Percentiles rank a stretch among this genome's conserved stretches.
Conservation (phyloP, 2,329 filamentous ascomycete species). For the Rhexocercosporidium sp. region DNA sequence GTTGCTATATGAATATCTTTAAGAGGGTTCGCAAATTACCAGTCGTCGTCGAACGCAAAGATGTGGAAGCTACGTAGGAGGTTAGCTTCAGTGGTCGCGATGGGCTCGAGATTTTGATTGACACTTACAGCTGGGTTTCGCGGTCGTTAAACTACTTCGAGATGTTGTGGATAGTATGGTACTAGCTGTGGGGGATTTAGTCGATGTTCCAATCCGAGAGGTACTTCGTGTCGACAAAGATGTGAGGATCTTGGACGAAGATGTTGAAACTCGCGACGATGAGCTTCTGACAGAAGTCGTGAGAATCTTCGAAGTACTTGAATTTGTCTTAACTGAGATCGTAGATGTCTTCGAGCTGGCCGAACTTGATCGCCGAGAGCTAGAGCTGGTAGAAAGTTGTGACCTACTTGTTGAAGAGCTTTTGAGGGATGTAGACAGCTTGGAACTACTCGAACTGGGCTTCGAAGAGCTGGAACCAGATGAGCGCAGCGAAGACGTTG, state of each 20-base stretch:
- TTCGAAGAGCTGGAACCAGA: not conserved
- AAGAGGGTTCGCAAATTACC: not conserved
- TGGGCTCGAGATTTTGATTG: not conserved
- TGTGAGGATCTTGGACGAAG: not conserved
- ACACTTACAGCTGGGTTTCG: not conserved
- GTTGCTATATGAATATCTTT: not conserved
- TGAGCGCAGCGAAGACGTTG: not conserved
- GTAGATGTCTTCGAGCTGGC: not conserved
- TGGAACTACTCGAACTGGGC: constrained; percentile 1
- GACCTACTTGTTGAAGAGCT: constrained; percentile 1
- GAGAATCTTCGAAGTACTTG: not conserved
- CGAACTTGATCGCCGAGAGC: not conserved
- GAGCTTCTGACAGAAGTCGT: not conserved
- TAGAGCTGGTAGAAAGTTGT: not conserved
- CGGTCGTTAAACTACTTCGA: not conserved
- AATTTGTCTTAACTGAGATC: not conserved
- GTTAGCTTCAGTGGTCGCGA: not conserved
- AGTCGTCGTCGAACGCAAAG: not conserved
- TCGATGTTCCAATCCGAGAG: not conserved
- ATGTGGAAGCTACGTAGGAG: not conserved
- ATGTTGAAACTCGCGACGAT: no score
- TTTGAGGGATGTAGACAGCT: not conserved
- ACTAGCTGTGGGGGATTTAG: constrained; percentile 1
- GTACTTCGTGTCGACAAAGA: not conserved
- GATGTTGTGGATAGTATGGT: not conserved